A percentile compares a stretch with the other conserved stretches of the same genome.
These are phyloP conservation scores for Fusarium sterilihyphosum DNA, from an alignment of 2,329 filamentous ascomycete genomes.

Conservation along the genomic window DNA sequence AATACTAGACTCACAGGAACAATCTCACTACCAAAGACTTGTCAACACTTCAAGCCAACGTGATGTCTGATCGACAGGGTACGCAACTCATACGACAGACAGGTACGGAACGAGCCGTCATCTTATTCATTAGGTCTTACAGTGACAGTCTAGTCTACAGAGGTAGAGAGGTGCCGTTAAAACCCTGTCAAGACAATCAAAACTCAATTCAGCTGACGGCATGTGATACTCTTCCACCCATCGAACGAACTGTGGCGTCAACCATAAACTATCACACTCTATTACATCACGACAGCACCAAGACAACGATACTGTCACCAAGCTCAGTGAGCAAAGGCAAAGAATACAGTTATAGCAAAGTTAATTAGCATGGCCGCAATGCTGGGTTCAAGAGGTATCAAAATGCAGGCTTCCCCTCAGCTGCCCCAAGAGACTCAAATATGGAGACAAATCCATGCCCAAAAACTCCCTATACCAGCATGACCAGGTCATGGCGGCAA, in stretches of 20 bases:
- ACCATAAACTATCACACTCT: neutral
- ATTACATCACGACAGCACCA: slow-evolving; percentile 15
- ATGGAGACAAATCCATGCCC: slow-evolving; percentile 4
- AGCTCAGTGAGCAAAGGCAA: neutral
- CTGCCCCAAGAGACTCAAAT: slow-evolving; percentile 4
- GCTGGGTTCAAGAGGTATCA: slow-evolving; percentile 25
- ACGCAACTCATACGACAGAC: neutral
- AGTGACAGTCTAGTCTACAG: neutral
- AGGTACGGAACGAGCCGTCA: neutral
- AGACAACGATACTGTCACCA: neutral
- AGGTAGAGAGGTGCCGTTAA: neutral
- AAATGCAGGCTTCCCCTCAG: slow-evolving; percentile 25
- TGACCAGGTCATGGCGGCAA: neutral
- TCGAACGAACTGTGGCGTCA: neutral
- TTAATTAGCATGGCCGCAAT: slow-evolving; percentile 15
- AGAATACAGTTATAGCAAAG: neutral
- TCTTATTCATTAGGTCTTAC: neutral
- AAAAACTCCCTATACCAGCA: slow-evolving; percentile 23
- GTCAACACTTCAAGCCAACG: no score
- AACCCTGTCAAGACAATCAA: neutral
- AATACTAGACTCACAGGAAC: neutral
- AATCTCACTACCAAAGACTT: neutral
- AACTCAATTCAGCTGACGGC: neutral
- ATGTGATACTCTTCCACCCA: neutral
- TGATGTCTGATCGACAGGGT: neutral